phyloP scores from a whole-genome alignment of 2,329 filamentous ascomycete species.

The Stachybotrys chartarum region DNA sequence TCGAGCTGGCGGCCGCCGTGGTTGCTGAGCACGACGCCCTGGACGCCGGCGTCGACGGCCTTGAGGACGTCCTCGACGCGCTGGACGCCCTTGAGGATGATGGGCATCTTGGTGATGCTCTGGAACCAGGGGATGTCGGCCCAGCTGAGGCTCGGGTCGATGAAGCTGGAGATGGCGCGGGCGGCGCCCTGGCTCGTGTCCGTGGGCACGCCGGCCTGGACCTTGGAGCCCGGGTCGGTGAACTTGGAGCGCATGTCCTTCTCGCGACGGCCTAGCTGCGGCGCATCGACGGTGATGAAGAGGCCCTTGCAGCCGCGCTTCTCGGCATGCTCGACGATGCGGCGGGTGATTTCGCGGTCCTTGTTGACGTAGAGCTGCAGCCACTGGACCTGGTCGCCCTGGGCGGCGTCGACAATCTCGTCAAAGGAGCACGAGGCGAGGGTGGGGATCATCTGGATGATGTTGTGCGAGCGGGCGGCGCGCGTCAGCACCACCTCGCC shows the following conservation, averaged over 20 bases:
- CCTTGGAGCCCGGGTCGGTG: slow-evolving; percentile 71
- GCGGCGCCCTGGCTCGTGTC: slow-evolving; percentile 90
- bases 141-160: slow-evolving; percentile 91
- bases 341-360: slow-evolving; percentile 81
- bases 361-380: slow-evolving; percentile 97
- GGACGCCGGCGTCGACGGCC: slow-evolving; percentile 73
- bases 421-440: slow-evolving; percentile 96
- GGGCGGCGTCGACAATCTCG: slow-evolving; percentile 81
- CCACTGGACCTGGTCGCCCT: slow-evolving; percentile 86
- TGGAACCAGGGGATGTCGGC: slow-evolving; percentile 91
- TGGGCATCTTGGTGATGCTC: slow-evolving; percentile 86
- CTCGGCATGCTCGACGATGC: slow-evolving; percentile 89
- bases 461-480: slow-evolving; percentile 76
- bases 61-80: slow-evolving; percentile 88
- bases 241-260: slow-evolving; percentile 98
- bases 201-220: slow-evolving; percentile 69
- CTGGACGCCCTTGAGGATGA: slow-evolving; percentile 94
- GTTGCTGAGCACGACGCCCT: slow-evolving; percentile 91
- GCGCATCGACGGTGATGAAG: slow-evolving; percentile 97
- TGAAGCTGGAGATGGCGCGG: slow-evolving; percentile 91
- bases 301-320: slow-evolving; percentile 85
- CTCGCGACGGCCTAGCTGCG: slow-evolving; percentile 87
- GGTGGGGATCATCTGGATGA: slow-evolving; percentile 98
- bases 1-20: slow-evolving; percentile 94
- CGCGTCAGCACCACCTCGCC: slow-evolving; percentile 88